These are phyloP conservation scores for Candida xiaguanensis DNA, from an alignment of 805 yeast species.

Conservation along the genomic window DNA sequence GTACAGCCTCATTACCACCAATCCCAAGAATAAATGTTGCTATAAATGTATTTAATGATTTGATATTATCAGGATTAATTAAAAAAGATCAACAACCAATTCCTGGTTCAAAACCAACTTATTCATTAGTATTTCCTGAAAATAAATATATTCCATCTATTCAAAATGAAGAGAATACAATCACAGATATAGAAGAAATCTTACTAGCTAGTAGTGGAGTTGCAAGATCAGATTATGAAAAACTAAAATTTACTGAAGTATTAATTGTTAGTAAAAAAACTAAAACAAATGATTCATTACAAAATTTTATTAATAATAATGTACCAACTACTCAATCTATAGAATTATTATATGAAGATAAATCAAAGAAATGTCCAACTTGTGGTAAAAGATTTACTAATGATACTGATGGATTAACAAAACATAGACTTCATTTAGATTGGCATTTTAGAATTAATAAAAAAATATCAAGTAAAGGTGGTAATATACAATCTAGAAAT, in stretches of 20 bases:
- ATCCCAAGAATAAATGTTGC: constrained; percentile 11
- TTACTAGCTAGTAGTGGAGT: constrained; percentile 14
- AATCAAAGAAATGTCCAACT: constrained; percentile 78
- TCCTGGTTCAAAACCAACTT: constrained; percentile 34
- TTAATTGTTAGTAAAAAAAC: constrained; percentile 20
- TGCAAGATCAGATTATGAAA: constrained; percentile 31
- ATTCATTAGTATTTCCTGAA: constrained; percentile 28
- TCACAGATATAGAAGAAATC: constrained; percentile 21
- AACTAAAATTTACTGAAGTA: constrained; percentile 29
- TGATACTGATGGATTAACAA: constrained; percentile 51
- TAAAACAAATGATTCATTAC: constrained; percentile 17
- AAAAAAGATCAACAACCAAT: constrained; percentile 38
- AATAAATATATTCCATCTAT: constrained; percentile 22
- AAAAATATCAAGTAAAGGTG: constrained; percentile 40
- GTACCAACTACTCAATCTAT: constrained; percentile 28
- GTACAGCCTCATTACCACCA: constrained; percentile 2
- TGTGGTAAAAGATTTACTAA: constrained; percentile 85
- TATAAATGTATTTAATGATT: constrained; percentile 30
- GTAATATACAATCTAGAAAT: constrained; percentile 63
- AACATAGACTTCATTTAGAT: constrained; percentile 70
- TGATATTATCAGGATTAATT: constrained; percentile 36
- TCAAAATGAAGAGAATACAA: constrained; percentile 14
- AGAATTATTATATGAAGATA: constrained; percentile 48
- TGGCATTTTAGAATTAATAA: constrained; percentile 96
- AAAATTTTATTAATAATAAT: constrained; percentile 36